Percentiles rank a stretch among this genome's conserved stretches.
Conservation (phyloP, 345 rosid species). For the Citrus medica region DNA sequence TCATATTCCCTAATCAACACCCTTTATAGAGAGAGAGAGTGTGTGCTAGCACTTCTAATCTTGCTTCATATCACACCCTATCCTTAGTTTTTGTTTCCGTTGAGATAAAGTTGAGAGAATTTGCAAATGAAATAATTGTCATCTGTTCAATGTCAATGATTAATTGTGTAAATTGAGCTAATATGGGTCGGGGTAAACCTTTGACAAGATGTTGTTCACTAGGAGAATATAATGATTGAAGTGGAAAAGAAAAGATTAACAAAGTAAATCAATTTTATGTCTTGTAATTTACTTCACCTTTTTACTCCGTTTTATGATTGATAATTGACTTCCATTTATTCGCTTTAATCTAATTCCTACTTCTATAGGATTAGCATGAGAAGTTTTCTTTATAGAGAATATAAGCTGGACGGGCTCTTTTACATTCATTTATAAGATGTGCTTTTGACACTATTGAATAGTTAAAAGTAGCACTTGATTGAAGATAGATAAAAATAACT, state of each 20-base stretch:
- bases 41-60: background rate
- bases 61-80: background rate
- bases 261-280: background rate
- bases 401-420: too few relatives aligned
- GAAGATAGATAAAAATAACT: too few relatives aligned
- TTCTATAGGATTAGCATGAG: too few relatives aligned
- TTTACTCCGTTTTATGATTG: background rate
- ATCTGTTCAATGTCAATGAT: slow-evolving; percentile 1
- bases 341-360: background rate
- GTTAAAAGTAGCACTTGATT: too few relatives aligned
- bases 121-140: background rate
- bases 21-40: too few relatives aligned
- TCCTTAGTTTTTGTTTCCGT: background rate
- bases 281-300: background rate
- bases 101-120: background rate
- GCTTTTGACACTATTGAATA: too few relatives aligned
- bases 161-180: background rate
- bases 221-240: background rate
- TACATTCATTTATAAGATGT: too few relatives aligned
- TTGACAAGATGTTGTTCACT: background rate
- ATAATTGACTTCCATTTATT: background rate
- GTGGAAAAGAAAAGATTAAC: background rate
- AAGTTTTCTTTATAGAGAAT: too few relatives aligned
- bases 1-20: too few relatives aligned
- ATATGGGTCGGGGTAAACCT: background rate